Evolutionary conservation across 2,329 filamentous ascomycete genomes (phyloP).

Genomic region (Salinomyces thailandicus): DNA sequence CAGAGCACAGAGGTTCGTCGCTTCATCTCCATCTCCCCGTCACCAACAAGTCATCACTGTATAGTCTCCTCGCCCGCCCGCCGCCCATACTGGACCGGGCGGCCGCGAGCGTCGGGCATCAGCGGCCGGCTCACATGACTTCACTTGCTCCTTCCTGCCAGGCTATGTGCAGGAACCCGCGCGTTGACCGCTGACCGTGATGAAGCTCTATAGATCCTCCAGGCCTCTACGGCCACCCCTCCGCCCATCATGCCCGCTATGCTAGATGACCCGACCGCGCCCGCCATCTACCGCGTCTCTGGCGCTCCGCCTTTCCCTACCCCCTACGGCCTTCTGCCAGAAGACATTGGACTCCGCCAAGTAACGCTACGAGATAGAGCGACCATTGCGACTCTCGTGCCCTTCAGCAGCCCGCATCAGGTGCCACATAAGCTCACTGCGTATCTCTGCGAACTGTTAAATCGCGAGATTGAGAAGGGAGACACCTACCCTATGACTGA

Average conservation of each 20-base stretch:
- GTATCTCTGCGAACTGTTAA: slow-evolving; percentile 74
- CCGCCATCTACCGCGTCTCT: slow-evolving; percentile 59
- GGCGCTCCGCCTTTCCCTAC: slow-evolving; percentile 56
- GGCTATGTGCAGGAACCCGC: too few species aligned
- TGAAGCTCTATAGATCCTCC: too few species aligned
- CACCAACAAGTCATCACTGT: too few species aligned
- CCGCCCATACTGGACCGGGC: too few species aligned
- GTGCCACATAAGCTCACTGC: slow-evolving; percentile 64
- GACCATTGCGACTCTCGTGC: slow-evolving; percentile 72
- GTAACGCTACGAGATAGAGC: slow-evolving; percentile 76
- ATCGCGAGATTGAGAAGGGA: slow-evolving; percentile 82
- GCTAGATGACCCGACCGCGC: slow-evolving; percentile 63
- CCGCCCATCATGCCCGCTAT: slow-evolving; percentile 56
- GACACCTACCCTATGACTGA: slow-evolving; percentile 88
- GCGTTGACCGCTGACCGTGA: too few species aligned
- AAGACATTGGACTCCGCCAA: slow-evolving; percentile 59
- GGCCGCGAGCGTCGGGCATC: too few species aligned
- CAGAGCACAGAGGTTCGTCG: too few species aligned
- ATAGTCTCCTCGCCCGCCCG: too few species aligned
- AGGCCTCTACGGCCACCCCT: neutral
- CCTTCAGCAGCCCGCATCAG: slow-evolving; percentile 64
- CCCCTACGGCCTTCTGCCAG: slow-evolving; percentile 52
- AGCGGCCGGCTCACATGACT: too few species aligned
- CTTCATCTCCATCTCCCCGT: too few species aligned
- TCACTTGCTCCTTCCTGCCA: too few species aligned